phyloP scores from a whole-genome alignment of 768 basidiomycete genomes.

The Collybia mongolica region DNA sequence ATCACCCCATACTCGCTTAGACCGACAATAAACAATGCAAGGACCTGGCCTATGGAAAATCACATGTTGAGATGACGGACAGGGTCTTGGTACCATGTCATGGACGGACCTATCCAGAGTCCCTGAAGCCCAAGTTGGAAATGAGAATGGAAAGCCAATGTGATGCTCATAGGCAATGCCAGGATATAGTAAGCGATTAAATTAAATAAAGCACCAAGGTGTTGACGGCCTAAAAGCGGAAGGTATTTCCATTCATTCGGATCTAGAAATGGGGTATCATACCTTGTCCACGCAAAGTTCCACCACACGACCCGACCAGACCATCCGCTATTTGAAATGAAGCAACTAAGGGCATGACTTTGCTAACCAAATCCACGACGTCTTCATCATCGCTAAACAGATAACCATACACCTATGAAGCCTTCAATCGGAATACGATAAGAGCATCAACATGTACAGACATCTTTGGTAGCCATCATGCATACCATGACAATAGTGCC shows the following conservation, averaged over 20 bases:
- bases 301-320: constrained; percentile 58
- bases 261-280: constrained; percentile 16
- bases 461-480: constrained; percentile 57
- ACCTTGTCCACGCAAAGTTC: constrained; percentile 81
- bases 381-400: constrained; percentile 66
- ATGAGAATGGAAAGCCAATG: constrained; percentile 57
- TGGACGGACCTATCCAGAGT: constrained; percentile 71
- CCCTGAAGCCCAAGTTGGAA: constrained; percentile 56
- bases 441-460: constrained; percentile 23
- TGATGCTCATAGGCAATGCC: constrained; percentile 77
- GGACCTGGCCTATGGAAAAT: constrained; percentile 55
- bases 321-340: constrained; percentile 73
- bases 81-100: constrained; percentile 23
- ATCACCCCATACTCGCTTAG: constrained; percentile 65
- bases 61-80: constrained; percentile 4
- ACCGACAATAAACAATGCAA: constrained; percentile 72
- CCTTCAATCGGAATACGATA: neutral
- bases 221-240: constrained; percentile 52
- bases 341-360: constrained; percentile 73
- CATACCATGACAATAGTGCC: constrained; percentile 58
- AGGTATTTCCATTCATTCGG: neutral
- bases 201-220: constrained; percentile 75
- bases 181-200: constrained; percentile 75
- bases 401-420: constrained; percentile 57
- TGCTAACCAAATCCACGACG: constrained; percentile 56